Percentiles rank a stretch among this genome's conserved stretches.
Evolutionary conservation across 208 protist genomes (phyloP).

Genomic region (Leishmania gerbilli): DNA sequence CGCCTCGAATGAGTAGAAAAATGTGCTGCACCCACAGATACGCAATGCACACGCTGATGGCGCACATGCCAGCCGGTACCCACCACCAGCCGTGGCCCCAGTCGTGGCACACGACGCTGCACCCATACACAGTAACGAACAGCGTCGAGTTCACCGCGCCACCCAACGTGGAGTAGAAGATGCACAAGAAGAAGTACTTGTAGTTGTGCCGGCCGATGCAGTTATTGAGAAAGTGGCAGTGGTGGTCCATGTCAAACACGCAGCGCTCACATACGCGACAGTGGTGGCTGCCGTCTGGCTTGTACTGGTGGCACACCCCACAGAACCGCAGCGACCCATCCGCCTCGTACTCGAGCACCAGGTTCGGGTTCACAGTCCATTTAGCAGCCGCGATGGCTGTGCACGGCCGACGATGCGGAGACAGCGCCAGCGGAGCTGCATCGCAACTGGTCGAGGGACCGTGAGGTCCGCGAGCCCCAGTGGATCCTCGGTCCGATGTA

Average conservation of each 20-base stretch:
- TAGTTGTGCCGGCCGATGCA: slow-evolving; percentile 90
- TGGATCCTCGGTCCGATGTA: background rate
- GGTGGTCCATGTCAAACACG: slow-evolving; percentile 89
- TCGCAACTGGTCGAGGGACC: background rate
- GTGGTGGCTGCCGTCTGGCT: slow-evolving; percentile 83
- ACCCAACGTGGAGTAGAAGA: slow-evolving; percentile 53
- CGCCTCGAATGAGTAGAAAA: slow-evolving; percentile 39
- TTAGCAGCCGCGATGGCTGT: background rate
- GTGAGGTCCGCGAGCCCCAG: background rate
- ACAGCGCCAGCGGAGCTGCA: no score
- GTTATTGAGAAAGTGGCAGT: slow-evolving; percentile 89
- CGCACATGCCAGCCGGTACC: slow-evolving; percentile 28
- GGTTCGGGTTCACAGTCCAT: slow-evolving; percentile 19
- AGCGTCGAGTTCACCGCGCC: slow-evolving; percentile 31
- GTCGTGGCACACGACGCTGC: slow-evolving; percentile 14
- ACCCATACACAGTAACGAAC: slow-evolving; percentile 19
- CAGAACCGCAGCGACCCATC: slow-evolving; percentile 68
- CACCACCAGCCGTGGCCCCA: slow-evolving; percentile 35
- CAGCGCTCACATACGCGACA: slow-evolving; percentile 76
- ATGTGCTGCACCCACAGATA: slow-evolving; percentile 49
- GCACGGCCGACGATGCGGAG: background rate
- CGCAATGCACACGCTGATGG: slow-evolving; percentile 21
- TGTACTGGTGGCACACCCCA: slow-evolving; percentile 59
- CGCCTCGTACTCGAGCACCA: slow-evolving; percentile 44
- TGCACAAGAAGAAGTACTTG: slow-evolving; percentile 82